A percentile compares a stretch with the other conserved stretches of the same genome.
Evolutionary conservation across 75 land plant species (phyloP).

Genomic region (Pinus tabuliformis): DNA sequence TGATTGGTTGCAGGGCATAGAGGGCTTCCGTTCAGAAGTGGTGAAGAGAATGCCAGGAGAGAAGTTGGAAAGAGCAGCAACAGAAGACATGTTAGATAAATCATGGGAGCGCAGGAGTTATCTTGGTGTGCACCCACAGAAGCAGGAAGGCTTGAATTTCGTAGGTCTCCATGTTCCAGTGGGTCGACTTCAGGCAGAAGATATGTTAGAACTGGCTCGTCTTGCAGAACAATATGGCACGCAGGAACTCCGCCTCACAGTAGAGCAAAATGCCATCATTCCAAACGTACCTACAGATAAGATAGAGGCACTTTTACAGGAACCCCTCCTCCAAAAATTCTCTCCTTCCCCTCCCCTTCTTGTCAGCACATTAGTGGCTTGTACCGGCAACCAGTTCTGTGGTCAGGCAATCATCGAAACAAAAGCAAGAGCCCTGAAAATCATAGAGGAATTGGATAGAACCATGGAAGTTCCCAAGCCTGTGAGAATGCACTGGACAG

Average conservation of each 20-base stretch:
- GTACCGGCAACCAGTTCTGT: constrained; percentile 98
- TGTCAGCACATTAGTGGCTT: constrained; percentile 79
- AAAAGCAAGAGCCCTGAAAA: constrained; percentile 78
- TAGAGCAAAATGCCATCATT: constrained; percentile 91
- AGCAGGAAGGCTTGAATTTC: constrained; percentile 78
- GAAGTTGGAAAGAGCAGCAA: constrained; percentile 58
- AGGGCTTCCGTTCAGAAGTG: constrained; percentile 84
- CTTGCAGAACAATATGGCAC: constrained; percentile 88
- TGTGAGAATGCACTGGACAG: constrained; percentile 98
- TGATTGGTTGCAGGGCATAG: constrained; percentile 71
- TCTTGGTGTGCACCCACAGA: constrained; percentile 91
- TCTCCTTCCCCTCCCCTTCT: constrained; percentile 69
- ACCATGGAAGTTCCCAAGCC: constrained; percentile 58
- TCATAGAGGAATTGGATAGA: constrained; percentile 75
- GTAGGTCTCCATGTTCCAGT: constrained; percentile 94
- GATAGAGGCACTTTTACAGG: constrained; percentile 47
- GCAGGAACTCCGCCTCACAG: constrained; percentile 90
- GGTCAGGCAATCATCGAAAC: constrained; percentile 98
- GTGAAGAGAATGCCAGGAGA: constrained; percentile 71
- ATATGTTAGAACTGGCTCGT: constrained; percentile 93
- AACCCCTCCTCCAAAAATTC: constrained; percentile 51
- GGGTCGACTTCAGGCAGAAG: constrained; percentile 87
- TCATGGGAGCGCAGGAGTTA: constrained; percentile 82
- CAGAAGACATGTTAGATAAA: constrained; percentile 61
- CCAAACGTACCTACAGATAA: constrained; percentile 71